Percentiles rank a stretch among this genome's conserved stretches.
These are phyloP conservation scores for Dendryphion nanum DNA, from an alignment of 2,329 filamentous ascomycete genomes.

Conservation along the genomic window DNA sequence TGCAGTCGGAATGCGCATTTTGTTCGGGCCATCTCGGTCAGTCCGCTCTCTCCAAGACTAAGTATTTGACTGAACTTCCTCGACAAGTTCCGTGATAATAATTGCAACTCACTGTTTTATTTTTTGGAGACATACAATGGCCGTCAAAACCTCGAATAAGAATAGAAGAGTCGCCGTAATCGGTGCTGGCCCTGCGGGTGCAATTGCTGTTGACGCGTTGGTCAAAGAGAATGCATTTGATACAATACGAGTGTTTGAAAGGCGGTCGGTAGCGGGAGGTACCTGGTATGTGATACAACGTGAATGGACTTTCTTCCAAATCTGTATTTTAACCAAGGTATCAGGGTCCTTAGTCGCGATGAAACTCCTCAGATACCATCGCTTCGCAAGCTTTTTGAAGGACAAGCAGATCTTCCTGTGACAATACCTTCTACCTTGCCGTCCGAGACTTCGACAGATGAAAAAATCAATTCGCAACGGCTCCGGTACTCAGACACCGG, in stretches of 20 bases:
- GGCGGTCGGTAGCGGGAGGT: constrained; percentile 29
- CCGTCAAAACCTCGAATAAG: no score
- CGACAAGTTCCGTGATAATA: no score
- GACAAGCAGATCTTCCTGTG: constrained; percentile 21
- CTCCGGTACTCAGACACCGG: constrained; percentile 3
- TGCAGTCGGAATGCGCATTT: no score
- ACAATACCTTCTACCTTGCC: background rate
- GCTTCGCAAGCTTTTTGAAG: constrained; percentile 14
- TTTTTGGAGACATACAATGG: no score
- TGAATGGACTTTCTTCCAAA: background rate
- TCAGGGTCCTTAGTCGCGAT: background rate
- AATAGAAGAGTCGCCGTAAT: constrained; percentile 15
- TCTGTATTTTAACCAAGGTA: background rate
- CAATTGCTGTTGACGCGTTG: constrained; percentile 27
- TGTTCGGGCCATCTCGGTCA: no score
- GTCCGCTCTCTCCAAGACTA: no score
- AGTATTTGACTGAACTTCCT: no score
- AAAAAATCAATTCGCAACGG: background rate
- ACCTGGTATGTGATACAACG: constrained; percentile 20
- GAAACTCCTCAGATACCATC: background rate
- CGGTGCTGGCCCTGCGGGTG: constrained; percentile 30
- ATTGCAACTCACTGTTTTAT: no score
- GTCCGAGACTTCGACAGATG: background rate
- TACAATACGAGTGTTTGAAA: constrained; percentile 33
- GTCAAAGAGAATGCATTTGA: constrained; percentile 30